Base-by-base conservation (phyloP, 192 early-diverging fungal genomes). In the Entomortierella lignicola region DNA sequence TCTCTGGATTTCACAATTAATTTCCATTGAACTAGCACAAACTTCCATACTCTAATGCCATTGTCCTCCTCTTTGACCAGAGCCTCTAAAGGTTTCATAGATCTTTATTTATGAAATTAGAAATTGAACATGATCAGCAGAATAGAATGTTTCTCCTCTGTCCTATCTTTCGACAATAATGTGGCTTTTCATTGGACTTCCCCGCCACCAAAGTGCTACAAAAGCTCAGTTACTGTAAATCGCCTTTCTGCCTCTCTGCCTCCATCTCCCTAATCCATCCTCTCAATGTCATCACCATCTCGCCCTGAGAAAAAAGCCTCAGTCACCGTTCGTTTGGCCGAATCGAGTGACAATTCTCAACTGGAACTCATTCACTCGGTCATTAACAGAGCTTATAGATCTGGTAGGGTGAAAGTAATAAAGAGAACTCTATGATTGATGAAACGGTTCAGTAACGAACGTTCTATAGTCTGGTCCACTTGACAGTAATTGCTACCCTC, bases 311-410 rank as follows among this genome's bases (percentile, higher is more conserved):
- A 53, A 27, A 79, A 79, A 58, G 41, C 60, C n/a, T 27, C 66
- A 2, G 67, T 79, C 50, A 30, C 42, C 60, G 75, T 84, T 55
- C 71, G 82, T 31, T 57, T 70, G 25, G 77, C 71, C 8, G 25
- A n/a, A 2, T 21, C 34, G 20, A 63, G 73, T 3, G 82, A 84
- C 47, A 37, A 63, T 1, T 21, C 58, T 10, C 47, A 71, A 1
- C 37, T 63, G 15, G 29, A 51, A 1, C 55, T 53, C 25, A 77
- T 82, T 23, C 68, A 77, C 23, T 57, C 58, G 25, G 83, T 86
- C 25, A 71, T 86, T 29, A 86, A 86, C 64, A 39, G 56, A 7
- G 85, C 85, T 8, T 86, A 86, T 55, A 64, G 85, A n/a, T 81
- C 80, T 67, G 85, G 85, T 80, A 60, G n/a, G n/a, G n/a, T n/a